Conservation (phyloP, 2,329 filamentous ascomycete species). For the Neofusicoccum sp. region DNA sequence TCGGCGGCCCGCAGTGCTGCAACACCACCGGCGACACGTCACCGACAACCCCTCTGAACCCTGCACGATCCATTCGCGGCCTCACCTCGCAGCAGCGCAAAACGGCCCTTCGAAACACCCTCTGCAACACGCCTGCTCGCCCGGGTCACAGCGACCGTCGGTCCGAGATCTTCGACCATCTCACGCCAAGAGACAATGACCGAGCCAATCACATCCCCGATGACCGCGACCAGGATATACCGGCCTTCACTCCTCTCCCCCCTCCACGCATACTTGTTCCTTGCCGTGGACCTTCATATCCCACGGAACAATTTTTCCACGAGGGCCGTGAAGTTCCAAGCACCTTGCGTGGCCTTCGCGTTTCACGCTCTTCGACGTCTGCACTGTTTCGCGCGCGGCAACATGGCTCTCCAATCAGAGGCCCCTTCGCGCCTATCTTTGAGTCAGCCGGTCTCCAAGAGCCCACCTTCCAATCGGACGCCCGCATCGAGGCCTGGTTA, state of each 20-base stretch:
- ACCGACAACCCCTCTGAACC: constrained; percentile 5
- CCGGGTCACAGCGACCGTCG: not conserved
- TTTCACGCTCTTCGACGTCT: constrained; percentile 6
- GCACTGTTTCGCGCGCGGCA: constrained; percentile 15
- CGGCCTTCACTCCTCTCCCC: constrained; percentile 6
- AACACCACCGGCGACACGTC: constrained; percentile 2
- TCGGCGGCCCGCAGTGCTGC: constrained; percentile 2
- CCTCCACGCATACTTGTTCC: not conserved
- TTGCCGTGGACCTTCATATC: not conserved
- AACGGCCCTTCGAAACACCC: constrained; percentile 12
- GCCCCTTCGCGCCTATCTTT: not conserved
- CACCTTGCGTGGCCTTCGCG: not conserved
- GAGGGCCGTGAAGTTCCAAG: not conserved
- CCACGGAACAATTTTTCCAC: not conserved
- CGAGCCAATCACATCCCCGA: not conserved
- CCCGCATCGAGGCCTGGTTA: constrained; percentile 1
- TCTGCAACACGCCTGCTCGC: constrained; percentile 5
- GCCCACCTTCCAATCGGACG: not conserved
- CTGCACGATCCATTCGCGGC: not conserved
- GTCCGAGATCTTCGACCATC: not conserved
- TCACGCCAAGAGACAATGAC: not conserved
- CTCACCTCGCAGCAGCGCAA: not conserved
- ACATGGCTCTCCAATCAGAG: not conserved
- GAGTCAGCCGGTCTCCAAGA: not conserved
- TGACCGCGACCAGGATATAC: not conserved